Evolutionary conservation across 23 red algal species (phyloP), one percentile per base, ranked within the genome.

Genomic region (Cyanidiococcus yangmingshanensis): DNA sequence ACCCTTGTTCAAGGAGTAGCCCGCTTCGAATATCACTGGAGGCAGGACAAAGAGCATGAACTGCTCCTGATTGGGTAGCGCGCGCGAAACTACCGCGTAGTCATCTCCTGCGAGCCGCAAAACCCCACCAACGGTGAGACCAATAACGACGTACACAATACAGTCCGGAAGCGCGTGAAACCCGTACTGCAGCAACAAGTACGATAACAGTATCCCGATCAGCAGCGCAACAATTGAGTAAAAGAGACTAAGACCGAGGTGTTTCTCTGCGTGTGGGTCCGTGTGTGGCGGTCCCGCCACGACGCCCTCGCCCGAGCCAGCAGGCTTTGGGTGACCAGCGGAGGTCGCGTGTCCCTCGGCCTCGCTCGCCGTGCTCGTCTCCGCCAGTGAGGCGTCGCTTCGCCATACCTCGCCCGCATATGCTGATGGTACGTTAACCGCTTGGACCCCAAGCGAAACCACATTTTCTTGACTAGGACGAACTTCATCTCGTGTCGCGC

Each of bases 31-130:
- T 0, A 98, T 87, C 33, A 98, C 90, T 16, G 94, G 94, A 1
- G 94, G 94, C 40, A 98, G 58, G 7, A 98, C 87, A 76, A 98
- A 98, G 26, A 90, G 81, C 75, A 98, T 90, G 74, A 98, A 98
- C 58, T 98, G 88, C 50, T 92, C 85, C 76, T 98, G 84, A 75
- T 89, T 91, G 30, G 94, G 94, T 24, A 98, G 75, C 26, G 83
- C 82, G 45, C 81, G 74, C 29, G 82, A 82, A 39, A 90, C 82
- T 12, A 41, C 59, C 41, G 85, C 80, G 75, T 83, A 82, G 36
- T 83, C 75, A 21, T 75, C 74, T 30, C 94, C 89, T 68, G 85
- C 77, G 41, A 98, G 57, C 57, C 94, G 87, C 35, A 91, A 74
- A 54, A 89, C 80, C 26, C 76, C 77, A 34, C 94, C 94, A 12